Base-by-base conservation (phyloP, 1,139 yeast genomes). In the Diutina rugosa region DNA sequence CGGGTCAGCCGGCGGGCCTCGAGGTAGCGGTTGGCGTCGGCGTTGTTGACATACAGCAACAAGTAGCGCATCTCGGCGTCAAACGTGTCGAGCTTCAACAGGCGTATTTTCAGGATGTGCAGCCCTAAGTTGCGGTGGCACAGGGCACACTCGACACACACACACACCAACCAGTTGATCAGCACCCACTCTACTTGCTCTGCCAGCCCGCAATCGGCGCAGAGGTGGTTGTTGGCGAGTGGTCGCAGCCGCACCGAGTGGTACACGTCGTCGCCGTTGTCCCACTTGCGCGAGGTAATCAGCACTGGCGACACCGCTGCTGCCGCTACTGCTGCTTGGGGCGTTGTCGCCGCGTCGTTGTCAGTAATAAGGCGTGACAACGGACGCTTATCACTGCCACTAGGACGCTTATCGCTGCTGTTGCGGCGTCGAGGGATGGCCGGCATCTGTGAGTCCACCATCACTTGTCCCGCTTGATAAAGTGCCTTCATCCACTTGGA, bases 171-270 rank as follows among this genome's bases (percentile, higher is more conserved):
- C 55, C 86, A 71, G 64, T 88, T 91, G 60, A 90, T 75, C 0
- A 97, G 87, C 5, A 91, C 80, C 97, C 97, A 91, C 63, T 90
- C 97, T 9, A 89, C 95, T 41, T 78, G 71, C 9, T 79, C 81
- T 0, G 71, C 63, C 2, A 80, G 66, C 0, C 86, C 85, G 72
- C 98, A 91, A 64, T 91, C 98, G 10, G 90, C 87, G 69, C 98
- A 91, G 8, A 64, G 61, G 26, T 69, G 64, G 65, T 91, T 91
- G 46, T 84, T 78, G n/a, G 79, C 81, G 0, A 71, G 44, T 30
- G 53, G n/a, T 12, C 32, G 30, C 5, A 8, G 30, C 8, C 44
- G 41, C 6, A 49, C 53, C 28, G 32, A 7, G 8, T 14, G 35
- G 14, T 7, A n/a, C 14, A 28, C 18, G 32, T 49, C 41, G 28